phyloP scores from a whole-genome alignment of 2,329 filamentous ascomycete species.

The Venturia pyrina region DNA sequence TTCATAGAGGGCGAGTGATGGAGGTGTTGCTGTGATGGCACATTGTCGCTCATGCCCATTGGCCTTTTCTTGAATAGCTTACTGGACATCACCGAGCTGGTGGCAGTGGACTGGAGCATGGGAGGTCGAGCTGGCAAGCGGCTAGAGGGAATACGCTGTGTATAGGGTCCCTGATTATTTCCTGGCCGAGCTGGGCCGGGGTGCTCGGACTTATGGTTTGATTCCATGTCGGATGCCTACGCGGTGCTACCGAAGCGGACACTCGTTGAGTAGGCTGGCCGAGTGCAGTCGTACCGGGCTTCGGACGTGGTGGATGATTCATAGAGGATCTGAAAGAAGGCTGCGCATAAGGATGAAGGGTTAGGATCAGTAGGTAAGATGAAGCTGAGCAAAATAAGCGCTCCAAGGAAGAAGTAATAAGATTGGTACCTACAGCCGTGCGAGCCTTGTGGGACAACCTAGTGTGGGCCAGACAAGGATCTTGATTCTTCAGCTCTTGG shows the following conservation, averaged over 20 bases:
- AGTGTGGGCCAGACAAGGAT: neutral
- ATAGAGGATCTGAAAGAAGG: constrained; percentile 17
- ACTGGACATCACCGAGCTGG: constrained; percentile 22
- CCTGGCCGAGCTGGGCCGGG: constrained; percentile 7
- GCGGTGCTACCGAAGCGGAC: constrained; percentile 26
- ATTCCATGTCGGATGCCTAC: constrained; percentile 28
- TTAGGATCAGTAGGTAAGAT: neutral
- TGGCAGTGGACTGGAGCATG: constrained; percentile 18
- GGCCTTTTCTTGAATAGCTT: constrained; percentile 9
- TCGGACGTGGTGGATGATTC: constrained; percentile 28
- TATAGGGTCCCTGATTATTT: neutral
- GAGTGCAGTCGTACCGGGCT: constrained; percentile 22
- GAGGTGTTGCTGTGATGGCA: constrained; percentile 21
- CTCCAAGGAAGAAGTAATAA: neutral
- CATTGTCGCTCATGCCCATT: constrained; percentile 16
- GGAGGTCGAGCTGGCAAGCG: constrained; percentile 7
- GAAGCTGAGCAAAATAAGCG: neutral
- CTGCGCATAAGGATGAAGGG: neutral
- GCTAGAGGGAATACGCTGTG: constrained; percentile 4
- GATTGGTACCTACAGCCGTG: neutral
- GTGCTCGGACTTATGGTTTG: constrained; percentile 28
- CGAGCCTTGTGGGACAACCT: neutral
- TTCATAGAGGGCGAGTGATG: neutral
- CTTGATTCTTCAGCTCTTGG: neutral
- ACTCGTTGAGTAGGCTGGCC: constrained; percentile 18